A percentile compares a stretch with the other conserved stretches of the same genome.
These are phyloP conservation scores for Cephaloascus albidus DNA, from an alignment of 805 yeast genomes.

Conservation along the genomic window DNA sequence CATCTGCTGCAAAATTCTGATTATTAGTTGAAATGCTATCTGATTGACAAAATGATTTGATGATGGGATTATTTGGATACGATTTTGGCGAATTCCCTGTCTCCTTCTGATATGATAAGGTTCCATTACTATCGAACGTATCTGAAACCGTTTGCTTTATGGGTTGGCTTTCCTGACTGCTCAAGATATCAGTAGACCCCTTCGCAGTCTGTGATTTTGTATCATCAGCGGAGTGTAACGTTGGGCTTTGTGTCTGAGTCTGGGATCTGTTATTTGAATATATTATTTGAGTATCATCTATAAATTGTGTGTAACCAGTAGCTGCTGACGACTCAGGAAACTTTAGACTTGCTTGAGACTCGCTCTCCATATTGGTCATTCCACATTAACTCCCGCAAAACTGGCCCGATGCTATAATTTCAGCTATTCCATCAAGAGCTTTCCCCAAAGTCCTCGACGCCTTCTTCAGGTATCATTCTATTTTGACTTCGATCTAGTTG, in stretches of 20 bases:
- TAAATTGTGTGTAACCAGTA: not conserved
- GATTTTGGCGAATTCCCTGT: not conserved
- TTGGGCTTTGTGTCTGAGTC: not conserved
- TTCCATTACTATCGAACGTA: not conserved
- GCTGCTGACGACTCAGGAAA: not conserved
- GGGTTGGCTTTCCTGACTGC: not conserved
- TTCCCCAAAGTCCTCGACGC: too few relatives aligned
- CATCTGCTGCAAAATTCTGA: not conserved
- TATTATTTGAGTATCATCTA: not conserved
- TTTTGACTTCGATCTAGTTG: too few relatives aligned
- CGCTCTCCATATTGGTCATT: not conserved
- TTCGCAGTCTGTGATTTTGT: not conserved
- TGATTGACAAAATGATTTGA: too few relatives aligned
- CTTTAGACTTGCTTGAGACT: not conserved
- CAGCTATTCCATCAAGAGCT: too few relatives aligned
- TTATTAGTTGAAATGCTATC: not conserved
- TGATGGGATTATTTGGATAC: not conserved
- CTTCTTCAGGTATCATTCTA: too few relatives aligned
- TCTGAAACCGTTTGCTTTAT: not conserved
- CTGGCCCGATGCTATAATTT: too few relatives aligned
- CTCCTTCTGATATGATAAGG: not conserved
- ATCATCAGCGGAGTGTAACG: not conserved
- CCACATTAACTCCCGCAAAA: not conserved
- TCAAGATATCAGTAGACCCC: not conserved
- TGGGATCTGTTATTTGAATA: not conserved